These are phyloP conservation scores for Macrotyloma uniflorum DNA, from an alignment of 306 rosid species.

Conservation along the genomic window DNA sequence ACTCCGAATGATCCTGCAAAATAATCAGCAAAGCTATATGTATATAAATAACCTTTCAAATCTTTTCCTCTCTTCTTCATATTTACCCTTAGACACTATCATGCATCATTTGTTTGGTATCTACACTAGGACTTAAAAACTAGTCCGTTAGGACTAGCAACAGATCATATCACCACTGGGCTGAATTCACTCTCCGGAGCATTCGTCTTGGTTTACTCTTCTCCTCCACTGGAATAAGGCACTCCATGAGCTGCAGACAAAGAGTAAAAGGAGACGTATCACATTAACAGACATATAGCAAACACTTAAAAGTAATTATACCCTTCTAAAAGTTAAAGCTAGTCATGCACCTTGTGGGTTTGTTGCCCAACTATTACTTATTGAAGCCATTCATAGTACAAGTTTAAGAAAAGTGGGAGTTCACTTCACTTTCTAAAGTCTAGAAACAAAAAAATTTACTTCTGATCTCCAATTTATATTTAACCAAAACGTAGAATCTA, in stretches of 20 bases:
- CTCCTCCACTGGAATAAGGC: slow-evolving; percentile 58
- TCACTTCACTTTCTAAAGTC: background rate
- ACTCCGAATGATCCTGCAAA: background rate
- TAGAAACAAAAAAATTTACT: background rate
- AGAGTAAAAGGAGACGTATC: background rate
- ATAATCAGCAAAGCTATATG: background rate
- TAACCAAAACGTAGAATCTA: background rate
- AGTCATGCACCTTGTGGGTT: background rate
- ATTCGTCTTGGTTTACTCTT: slow-evolving; percentile 43
- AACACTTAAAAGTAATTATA: background rate
- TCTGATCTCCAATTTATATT: background rate
- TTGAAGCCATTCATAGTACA: background rate
- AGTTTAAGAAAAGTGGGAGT: background rate
- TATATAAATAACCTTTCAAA: background rate
- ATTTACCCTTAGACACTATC: background rate
- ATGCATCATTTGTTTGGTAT: slow-evolving; percentile 28
- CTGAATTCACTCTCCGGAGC: slow-evolving; percentile 64
- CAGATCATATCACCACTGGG: slow-evolving; percentile 47
- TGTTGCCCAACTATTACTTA: background rate
- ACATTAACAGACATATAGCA: background rate
- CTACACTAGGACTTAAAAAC: slow-evolving; percentile 26
- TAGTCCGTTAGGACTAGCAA: background rate
- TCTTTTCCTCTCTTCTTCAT: background rate
- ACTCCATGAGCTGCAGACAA: slow-evolving; percentile 70
- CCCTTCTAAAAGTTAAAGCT: background rate